Evolutionary conservation across 768 basidiomycete species (phyloP).

Genomic region (Pulveroboletus sp.): DNA sequence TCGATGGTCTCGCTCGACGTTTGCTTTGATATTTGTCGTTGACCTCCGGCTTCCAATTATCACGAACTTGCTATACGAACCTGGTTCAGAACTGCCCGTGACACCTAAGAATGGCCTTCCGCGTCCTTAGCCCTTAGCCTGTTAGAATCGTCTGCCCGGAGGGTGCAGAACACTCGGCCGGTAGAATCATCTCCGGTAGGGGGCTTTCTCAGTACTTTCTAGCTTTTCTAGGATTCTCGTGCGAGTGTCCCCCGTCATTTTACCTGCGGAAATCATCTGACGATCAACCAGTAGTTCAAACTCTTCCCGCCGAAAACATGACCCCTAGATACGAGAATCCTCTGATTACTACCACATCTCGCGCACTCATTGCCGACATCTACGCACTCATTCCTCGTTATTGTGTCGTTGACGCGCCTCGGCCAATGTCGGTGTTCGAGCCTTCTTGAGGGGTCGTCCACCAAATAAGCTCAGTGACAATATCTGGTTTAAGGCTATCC

Average conservation of each 20-base stretch:
- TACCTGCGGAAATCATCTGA: slow-evolving; percentile 5
- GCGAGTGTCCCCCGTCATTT: slow-evolving; percentile 47
- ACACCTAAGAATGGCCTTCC: neutral
- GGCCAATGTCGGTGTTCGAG: slow-evolving; percentile 58
- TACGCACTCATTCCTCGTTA: slow-evolving; percentile 58
- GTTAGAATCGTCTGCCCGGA: neutral
- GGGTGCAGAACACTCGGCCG: neutral
- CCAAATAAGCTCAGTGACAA: slow-evolving; percentile 24
- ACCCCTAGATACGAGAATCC: slow-evolving; percentile 71
- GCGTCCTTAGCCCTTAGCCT: slow-evolving; percentile 12
- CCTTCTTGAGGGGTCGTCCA: slow-evolving; percentile 44
- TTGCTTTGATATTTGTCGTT: neutral
- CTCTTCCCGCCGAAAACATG: slow-evolving; percentile 1
- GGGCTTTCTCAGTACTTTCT: slow-evolving; percentile 48
- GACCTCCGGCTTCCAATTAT: neutral
- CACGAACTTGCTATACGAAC: neutral
- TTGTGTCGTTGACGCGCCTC: slow-evolving; percentile 62
- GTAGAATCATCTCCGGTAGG: slow-evolving; percentile 15
- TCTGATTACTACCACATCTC: slow-evolving; percentile 68
- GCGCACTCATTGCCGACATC: slow-evolving; percentile 68
- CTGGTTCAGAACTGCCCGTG: neutral
- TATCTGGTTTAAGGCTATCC: slow-evolving; percentile 58
- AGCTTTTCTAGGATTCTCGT: slow-evolving; percentile 65
- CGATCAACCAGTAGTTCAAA: slow-evolving; percentile 25
- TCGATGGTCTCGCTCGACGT: neutral